A percentile compares a stretch with the other conserved stretches of the same genome.
phyloP scores from a whole-genome alignment of 768 basidiomycete species.

The Sutorius australiensis region DNA sequence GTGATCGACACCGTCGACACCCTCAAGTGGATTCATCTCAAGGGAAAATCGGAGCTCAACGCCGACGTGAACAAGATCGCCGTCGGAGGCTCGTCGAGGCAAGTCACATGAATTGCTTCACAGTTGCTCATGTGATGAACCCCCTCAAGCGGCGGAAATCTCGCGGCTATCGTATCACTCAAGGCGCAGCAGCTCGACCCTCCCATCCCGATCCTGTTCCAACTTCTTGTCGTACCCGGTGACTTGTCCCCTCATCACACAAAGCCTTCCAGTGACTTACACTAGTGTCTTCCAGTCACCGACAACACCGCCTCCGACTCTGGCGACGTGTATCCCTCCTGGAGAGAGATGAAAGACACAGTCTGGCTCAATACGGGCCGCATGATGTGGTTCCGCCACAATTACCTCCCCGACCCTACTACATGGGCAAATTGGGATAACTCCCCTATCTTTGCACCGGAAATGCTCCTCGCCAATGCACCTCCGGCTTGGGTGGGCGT shows the following conservation, averaged over 20 bases:
- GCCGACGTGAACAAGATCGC: slow-evolving; percentile 54
- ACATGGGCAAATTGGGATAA: slow-evolving; percentile 65
- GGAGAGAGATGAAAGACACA: slow-evolving; percentile 55
- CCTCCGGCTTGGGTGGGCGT: slow-evolving; percentile 63
- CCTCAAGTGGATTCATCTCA: slow-evolving; percentile 53
- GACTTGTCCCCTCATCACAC: background rate
- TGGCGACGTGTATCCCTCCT: slow-evolving; percentile 40
- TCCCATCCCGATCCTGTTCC: slow-evolving; percentile 56
- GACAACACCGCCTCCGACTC: slow-evolving; percentile 60
- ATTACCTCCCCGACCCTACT: slow-evolving; percentile 59
- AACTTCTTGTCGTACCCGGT: slow-evolving; percentile 63
- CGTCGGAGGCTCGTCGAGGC: slow-evolving; percentile 70
- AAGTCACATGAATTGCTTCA: slow-evolving; percentile 14
- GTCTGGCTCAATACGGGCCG: slow-evolving; percentile 57
- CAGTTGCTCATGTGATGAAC: background rate
- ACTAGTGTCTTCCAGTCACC: slow-evolving; percentile 35
- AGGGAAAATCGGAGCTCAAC: slow-evolving; percentile 44
- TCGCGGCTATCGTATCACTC: slow-evolving; percentile 62
- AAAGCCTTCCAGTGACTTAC: background rate
- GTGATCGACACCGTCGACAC: slow-evolving; percentile 69
- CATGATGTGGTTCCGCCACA: slow-evolving; percentile 69
- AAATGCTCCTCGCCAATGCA: slow-evolving; percentile 44
- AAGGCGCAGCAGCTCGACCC: slow-evolving; percentile 50
- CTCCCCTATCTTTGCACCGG: slow-evolving; percentile 68
- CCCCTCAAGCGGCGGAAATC: slow-evolving; percentile 57